Evolutionary conservation across 2,329 filamentous ascomycete species (phyloP).

Genomic region (Furcasterigmium sp.): DNA sequence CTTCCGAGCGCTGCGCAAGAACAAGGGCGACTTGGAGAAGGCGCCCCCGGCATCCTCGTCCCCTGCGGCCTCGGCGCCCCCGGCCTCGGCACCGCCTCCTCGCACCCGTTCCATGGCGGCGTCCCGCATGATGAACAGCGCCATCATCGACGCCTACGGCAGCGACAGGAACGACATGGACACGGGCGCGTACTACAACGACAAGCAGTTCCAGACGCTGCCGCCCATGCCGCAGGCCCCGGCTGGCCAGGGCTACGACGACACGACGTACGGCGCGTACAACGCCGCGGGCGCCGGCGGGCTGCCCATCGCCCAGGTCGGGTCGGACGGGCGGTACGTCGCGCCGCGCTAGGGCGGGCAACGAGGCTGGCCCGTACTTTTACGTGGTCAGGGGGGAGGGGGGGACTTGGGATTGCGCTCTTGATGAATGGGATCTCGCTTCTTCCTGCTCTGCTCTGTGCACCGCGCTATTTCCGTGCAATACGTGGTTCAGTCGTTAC

Average conservation of each 20-base stretch:
- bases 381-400: too few relatives aligned
- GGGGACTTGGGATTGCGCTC: too few relatives aligned
- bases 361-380: too few relatives aligned
- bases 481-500: too few relatives aligned
- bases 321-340: conserved; percentile 8
- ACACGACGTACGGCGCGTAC: not conserved
- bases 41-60: not conserved
- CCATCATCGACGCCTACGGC: conserved; percentile 3
- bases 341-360: not conserved
- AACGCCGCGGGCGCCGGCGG: conserved; percentile 1
- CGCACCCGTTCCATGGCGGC: not conserved
- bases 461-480: too few relatives aligned
- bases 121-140: not conserved
- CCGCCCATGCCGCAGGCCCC: conserved; percentile 1
- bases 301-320: conserved; percentile 8
- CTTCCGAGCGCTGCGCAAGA: not conserved
- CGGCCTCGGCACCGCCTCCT: not conserved
- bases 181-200: conserved; percentile 1
- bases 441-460: too few relatives aligned
- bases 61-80: not conserved
- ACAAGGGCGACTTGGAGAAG: not conserved
- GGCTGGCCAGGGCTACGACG: not conserved
- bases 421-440: too few relatives aligned
- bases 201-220: conserved; percentile 2
- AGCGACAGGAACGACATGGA: conserved; percentile 3